phyloP scores from a whole-genome alignment of 345 rosid species.

The Raphanus sativus region DNA sequence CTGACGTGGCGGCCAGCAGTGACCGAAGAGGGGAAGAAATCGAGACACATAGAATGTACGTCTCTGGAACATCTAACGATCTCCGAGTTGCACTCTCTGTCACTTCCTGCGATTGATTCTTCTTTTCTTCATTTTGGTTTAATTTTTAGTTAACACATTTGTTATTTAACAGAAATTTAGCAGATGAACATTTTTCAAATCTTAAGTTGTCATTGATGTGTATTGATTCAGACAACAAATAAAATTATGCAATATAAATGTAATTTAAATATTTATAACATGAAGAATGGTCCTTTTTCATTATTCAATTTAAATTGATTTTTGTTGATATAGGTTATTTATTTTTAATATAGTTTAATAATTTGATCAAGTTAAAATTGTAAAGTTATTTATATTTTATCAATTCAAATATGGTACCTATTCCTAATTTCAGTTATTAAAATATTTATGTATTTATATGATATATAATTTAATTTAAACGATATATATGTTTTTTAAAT shows the following conservation, averaged over 20 bases:
- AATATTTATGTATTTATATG: too few species aligned
- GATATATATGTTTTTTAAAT: too few species aligned
- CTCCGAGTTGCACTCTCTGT: conserved; percentile 93
- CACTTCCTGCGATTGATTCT: conserved; percentile 64
- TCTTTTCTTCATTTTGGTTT: conserved; percentile 16
- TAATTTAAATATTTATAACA: not conserved
- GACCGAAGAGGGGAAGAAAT: not conserved
- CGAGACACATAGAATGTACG: conserved; percentile 79
- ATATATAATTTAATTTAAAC: too few species aligned
- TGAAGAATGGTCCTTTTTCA: not conserved
- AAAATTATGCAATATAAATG: not conserved
- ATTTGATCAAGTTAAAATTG: too few species aligned
- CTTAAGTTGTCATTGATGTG: conserved; percentile 5
- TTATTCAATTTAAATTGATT: not conserved
- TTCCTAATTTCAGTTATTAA: too few species aligned
- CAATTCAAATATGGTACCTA: too few species aligned
- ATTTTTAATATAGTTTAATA: too few species aligned
- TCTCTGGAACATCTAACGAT: conserved; percentile 88
- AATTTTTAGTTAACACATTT: conserved; percentile 1
- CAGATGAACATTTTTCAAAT: not conserved
- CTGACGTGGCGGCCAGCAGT: not conserved
- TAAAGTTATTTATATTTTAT: too few species aligned
- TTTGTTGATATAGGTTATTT: too few species aligned
- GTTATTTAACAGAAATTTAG: conserved; percentile 9
- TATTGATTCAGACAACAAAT: not conserved